Evolutionary conservation across 805 yeast genomes (phyloP), one percentile per base, ranked within the genome.

Genomic region (Sungouiozyma intestinalis): DNA sequence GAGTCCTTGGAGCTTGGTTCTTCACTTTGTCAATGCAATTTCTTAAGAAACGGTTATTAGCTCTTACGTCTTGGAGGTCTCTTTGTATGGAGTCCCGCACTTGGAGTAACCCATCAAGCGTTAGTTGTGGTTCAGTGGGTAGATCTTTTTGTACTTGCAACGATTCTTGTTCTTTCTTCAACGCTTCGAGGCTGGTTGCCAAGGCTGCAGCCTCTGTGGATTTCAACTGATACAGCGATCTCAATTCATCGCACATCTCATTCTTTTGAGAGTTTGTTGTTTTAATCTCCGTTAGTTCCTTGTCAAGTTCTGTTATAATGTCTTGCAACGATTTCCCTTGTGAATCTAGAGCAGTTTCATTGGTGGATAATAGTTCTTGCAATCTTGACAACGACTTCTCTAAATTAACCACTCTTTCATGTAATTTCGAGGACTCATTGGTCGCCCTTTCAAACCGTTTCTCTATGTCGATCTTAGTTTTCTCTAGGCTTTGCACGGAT

Each of bases 201-300:
- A 57, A 45, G 33, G 68, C 72, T 0, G 76, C 76, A 3, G 79
- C 78, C n/a, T 47, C 40, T 1, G 74, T 62, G 0, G 79, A 73
- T 6, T 53, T 53, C 3, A 45, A 38, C 52, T 74, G 80, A 48
- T 76, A 76, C n/a, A 57, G 42, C 1, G 45, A 33, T 44, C 81
- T 55, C 21, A 70, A 48, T 3, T 40, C 43, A 20, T 64, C 65
- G 38, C 63, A 68, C 20, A 44, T 38, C 1, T 35, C 19, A 15
- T 54, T 39, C 21, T 56, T 42, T 1, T 39, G 36, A 40, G 67
- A 64, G 51, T 73, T 72, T 49, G 73, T 81, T 45, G 74, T 67
- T 54, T 77, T 83, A 39, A 81, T 70, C 49, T 78, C 83, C 14
- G 51, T 46, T 13, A 55, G 29, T 38, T 51, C 40, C 15, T n/a